A percentile compares a stretch with the other conserved stretches of the same genome.
Conservation (phyloP, 139 green algal genomes). For the Dunaliella primolecta region DNA sequence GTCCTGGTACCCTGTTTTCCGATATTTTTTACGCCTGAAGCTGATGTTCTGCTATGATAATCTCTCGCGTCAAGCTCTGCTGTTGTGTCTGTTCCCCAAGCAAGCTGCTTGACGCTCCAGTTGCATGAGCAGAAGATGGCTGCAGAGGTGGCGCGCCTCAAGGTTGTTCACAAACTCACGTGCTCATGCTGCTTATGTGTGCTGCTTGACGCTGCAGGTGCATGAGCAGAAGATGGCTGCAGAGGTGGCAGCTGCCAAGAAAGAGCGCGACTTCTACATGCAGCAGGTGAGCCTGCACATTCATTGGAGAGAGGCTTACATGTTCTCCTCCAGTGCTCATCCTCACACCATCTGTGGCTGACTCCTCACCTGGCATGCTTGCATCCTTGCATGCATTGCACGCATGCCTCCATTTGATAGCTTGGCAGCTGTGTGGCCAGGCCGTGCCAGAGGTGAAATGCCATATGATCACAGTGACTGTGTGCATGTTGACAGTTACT, state of each 20-base stretch:
- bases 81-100: no score
- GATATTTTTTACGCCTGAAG: neutral
- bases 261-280: slow-evolving; percentile 94
- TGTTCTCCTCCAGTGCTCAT: neutral
- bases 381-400: no score
- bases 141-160: slow-evolving; percentile 80
- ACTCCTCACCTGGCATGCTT: no score
- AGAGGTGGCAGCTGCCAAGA: slow-evolving; percentile 83
- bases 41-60: slow-evolving; percentile 1
- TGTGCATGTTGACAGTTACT: no score
- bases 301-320: neutral
- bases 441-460: no score
- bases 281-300: neutral
- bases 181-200: neutral
- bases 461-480: no score
- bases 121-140: slow-evolving; percentile 86
- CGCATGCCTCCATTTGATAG: no score
- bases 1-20: no score
- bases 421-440: no score
- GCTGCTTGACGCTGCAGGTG: slow-evolving; percentile 52
- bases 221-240: slow-evolving; percentile 83
- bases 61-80: no score
- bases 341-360: no score
- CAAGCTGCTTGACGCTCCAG: no score
- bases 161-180: slow-evolving; percentile 91